Base-by-base conservation (phyloP, 495 filamentous ascomycete species). In the Penicillium angulare region DNA sequence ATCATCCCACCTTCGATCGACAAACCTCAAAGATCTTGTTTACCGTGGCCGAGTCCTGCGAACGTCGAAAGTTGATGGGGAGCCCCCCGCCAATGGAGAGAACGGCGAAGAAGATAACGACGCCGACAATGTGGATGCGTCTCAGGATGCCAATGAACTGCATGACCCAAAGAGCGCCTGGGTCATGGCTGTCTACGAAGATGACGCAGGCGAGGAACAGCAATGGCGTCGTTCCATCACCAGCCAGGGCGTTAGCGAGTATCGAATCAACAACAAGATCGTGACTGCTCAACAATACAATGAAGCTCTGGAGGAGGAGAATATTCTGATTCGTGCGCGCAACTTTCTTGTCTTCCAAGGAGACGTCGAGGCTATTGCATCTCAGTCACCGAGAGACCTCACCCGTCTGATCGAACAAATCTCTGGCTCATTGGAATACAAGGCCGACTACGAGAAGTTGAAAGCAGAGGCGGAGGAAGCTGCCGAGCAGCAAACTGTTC, bases 121-220 rank as follows among this genome's bases (percentile, higher is more conserved):
- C 10, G 56, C 41, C 4, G 76, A 76, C 36, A 68, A 71, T 16
- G 40, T 52, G 50, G 53, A 65, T 55, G 49, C 44, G n/a, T 68
- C 75, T 13, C 76, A 81, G 53, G 75, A 78, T 32, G 75, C 78
- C 26, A 75, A 75, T 29, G 70, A 73, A 42, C 75, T 82, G 33
- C 79, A 82, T 55, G 92, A 97, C 55, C 95, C 93, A 1, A 89
- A 88, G 58, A 90, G 86, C 6, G 93, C 93, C 3, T 99, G 92
- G 92, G 93, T 99, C 3, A 97, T 95, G 91, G 93, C 93, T 7
- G 91, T 97, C 27, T 99, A 97, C 69, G 92, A 97, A 65, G 93
- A 99, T 57, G 93, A 97, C 67, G 91, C 90, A 2, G 92, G 92
- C 27, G 92, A 97, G 52, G 89, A 95, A 68, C 90, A 96, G 57